Evolutionary conservation across 1,284 basidiomycete genomes (phyloP), one percentile per base, ranked within the genome.

Genomic region (Mixia osmundae): DNA sequence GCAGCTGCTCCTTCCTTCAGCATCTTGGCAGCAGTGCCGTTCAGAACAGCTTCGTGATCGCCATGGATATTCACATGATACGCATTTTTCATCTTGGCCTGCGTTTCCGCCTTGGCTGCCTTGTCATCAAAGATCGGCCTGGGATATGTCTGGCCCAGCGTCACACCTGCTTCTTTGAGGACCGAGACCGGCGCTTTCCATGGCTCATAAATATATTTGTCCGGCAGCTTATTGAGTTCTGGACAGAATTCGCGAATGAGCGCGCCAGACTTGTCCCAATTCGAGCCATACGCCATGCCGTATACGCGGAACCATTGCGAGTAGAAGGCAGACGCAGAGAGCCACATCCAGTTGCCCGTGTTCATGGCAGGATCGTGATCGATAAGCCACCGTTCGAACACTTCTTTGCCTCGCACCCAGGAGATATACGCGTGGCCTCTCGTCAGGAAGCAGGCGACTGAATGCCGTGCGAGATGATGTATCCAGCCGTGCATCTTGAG

Each of bases 371-470:
- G 58, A 47, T 62, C 61, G 60, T 36, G 24, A 22, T 36, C 20
- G 20, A 49, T 50, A 39, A 41, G 48, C 49, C 56, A 48, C 29
- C 50, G 43, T 34, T 66, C 64, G 54, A 66, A 63, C 21, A 64
- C 60, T 42, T 66, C 63, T 40, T 60, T 61, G 20, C 66, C 65
- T 34, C 61, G 50, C 46, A 67, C 66, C 65, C 63, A 68, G 6
- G 59, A 61, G 43, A 66, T 61, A 51, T 66, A 65, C 45, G 63
- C 62, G 45, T 67, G 64, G 12, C 65, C 64, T 31, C 64, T 54
- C 7, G 62, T 62, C 15, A 66, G 51, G 50, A 63, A 66, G 46
- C 61, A 65, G 5, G 67, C 68, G 30, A 67, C 62, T 8, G 57
- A 60, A 49, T 64, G 64, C 37, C 67, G 53, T 11, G 61, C 62